Base-by-base conservation (phyloP, 495 filamentous ascomycete genomes). In the Aspergillus heteromorphus region DNA sequence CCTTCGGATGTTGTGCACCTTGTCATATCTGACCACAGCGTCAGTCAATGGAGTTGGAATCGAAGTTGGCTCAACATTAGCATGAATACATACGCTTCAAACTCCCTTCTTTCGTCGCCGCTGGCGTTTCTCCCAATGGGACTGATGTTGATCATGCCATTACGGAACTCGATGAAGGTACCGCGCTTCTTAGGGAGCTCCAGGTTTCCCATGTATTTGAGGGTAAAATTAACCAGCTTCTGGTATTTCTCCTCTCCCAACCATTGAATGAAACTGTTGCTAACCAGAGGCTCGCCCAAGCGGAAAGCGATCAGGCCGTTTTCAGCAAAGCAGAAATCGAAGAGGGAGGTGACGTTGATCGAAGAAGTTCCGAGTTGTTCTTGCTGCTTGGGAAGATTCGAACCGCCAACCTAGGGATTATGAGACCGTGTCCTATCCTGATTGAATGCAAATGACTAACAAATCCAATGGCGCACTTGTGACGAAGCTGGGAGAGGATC, bases 251-350 rank as follows among this genome's bases (percentile, higher is more conserved):
- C 87, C 76, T 98, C 92, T 45, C 93, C 93, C 54, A 98, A 73
- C 87, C 88, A 96, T 54, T 80, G 67, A 73, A 98, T 97, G 81
- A 97, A 98, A 72, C 77, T 87, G 63, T 84, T 84, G 60, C 81
- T 83, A 1, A 85, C 73, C 16, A 98, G 79, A 48, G 77, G 75
- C 61, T 81, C 66, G 56, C 92, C 92, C 62, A 89, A 65, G 58
- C 88, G 89, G 76, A 78, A 93, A n/a, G 92, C 92, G 0, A 86
- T 92, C 53, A 98, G 82, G 1, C 93, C 92, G 73, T 97, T 97
- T 75, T 97, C 92, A 49, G 89, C 73, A 77, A 97, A 97, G 78
- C 87, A 92, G 75, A 89, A 97, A 75, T 97, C 92, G 75, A 97
- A 98, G 54, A 97, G 83, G 38, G 80, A 68, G 6, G 83, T 89